These are phyloP conservation scores for Starmera stellimalicola DNA, from an alignment of 1,139 yeast species.

Conservation along the genomic window DNA sequence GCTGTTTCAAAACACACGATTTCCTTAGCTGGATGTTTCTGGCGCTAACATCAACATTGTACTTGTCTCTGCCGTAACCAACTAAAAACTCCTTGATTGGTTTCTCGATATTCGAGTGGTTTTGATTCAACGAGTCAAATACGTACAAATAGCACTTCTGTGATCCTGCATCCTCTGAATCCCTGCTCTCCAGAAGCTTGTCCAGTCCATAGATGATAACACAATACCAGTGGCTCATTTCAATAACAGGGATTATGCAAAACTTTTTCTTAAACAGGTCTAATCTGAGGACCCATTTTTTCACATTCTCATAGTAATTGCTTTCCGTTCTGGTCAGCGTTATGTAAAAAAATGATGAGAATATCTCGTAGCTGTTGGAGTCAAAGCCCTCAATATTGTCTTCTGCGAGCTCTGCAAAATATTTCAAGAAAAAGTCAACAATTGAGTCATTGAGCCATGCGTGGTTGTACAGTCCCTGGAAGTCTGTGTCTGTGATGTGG, in stretches of 20 bases:
- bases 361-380: conserved; percentile 33
- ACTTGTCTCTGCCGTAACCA: conserved; percentile 61
- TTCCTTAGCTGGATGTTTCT: conserved; percentile 30
- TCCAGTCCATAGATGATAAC: conserved; percentile 50
- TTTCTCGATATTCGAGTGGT: conserved; percentile 41
- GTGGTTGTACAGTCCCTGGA: conserved; percentile 55
- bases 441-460: conserved; percentile 73
- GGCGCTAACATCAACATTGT: conserved; percentile 37
- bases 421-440: conserved; percentile 62
- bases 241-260: conserved; percentile 77
- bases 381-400: too few species aligned
- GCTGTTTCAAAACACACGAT: conserved; percentile 73
- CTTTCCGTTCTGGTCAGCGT: conserved; percentile 37
- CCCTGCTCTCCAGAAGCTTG: conserved; percentile 5
- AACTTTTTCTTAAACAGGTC: conserved; percentile 53
- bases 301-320: conserved; percentile 53
- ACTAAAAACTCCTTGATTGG: conserved; percentile 59
- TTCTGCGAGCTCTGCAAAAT: conserved; percentile 36
- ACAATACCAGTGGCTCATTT: conserved; percentile 81
- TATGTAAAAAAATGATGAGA: conserved; percentile 81
- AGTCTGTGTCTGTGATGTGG: conserved; percentile 50
- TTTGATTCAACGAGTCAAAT: conserved; percentile 67
- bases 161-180: conserved; percentile 7
- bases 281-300: conserved; percentile 70
- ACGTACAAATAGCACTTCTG: conserved; percentile 49